Conservation (phyloP, 495 filamentous ascomycete species). For the Viridothelium virens region DNA sequence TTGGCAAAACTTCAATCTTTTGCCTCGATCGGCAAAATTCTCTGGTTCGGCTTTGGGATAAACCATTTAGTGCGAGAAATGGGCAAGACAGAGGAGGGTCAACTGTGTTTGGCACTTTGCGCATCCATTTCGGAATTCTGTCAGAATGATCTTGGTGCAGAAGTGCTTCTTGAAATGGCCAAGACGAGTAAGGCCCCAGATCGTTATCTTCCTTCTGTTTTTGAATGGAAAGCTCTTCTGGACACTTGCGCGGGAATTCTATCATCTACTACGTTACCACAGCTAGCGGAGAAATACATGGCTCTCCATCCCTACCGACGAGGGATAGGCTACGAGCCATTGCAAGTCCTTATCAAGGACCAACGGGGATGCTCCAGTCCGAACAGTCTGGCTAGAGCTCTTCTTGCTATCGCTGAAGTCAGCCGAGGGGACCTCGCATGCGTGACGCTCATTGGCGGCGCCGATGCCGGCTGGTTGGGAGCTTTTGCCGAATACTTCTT, state of each 20-base stretch:
- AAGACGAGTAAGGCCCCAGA: not conserved
- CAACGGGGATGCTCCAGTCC: no score
- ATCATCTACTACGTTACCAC: no score
- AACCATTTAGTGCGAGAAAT: not conserved
- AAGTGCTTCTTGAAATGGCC: not conserved
- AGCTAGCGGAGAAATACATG: no score
- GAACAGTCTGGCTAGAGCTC: no score
- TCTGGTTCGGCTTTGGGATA: slow-evolving; percentile 7
- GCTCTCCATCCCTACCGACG: no score
- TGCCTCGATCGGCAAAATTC: not conserved
- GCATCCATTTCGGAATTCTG: not conserved
- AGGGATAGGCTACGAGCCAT: no score
- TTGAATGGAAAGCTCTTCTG: not conserved
- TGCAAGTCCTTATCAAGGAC: no score
- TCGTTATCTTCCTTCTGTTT: not conserved
- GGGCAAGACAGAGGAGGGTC: not conserved
- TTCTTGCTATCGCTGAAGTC: no score
- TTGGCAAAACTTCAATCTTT: not conserved
- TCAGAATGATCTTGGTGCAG: not conserved
- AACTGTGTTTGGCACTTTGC: not conserved
- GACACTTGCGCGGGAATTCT: not conserved
- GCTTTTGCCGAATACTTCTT: no score
- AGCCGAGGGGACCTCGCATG: no score
- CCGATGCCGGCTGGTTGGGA: no score
- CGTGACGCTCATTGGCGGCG: no score